Evolutionary conservation across 1,139 yeast species (phyloP).

Genomic region (Saccharomyces pastorianus): DNA sequence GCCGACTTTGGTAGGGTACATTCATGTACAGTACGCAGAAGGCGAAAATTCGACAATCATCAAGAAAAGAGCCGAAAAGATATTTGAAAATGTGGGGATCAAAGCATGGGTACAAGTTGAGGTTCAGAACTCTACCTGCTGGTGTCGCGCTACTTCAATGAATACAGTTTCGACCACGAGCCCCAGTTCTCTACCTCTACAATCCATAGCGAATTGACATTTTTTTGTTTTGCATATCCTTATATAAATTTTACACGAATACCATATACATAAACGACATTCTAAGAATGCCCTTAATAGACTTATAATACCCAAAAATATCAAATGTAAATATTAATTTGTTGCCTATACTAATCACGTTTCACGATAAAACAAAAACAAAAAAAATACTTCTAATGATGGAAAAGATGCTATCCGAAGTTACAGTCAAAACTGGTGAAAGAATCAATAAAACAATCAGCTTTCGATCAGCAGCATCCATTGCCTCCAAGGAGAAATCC

Average conservation of each 20-base stretch:
- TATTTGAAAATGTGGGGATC: conserved; percentile 35
- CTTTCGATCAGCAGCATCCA: not conserved
- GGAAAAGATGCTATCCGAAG: not conserved
- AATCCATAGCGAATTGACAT: not conserved
- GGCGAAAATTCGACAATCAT: conserved; percentile 61
- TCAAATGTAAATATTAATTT: not conserved
- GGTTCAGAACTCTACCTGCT: conserved; percentile 48
- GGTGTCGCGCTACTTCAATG: conserved; percentile 38
- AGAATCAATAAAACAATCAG: not conserved
- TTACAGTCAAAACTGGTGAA: not conserved
- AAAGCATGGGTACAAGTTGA: conserved; percentile 56
- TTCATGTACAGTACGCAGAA: conserved; percentile 60
- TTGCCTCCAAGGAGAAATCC: not conserved
- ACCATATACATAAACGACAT: not conserved
- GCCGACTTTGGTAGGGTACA: conserved; percentile 42
- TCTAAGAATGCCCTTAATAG: too few species aligned
- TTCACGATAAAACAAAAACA: not conserved
- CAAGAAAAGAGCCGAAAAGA: conserved; percentile 52
- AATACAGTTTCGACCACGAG: conserved; percentile 4
- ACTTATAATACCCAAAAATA: not conserved
- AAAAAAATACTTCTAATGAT: not conserved
- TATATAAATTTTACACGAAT: not conserved
- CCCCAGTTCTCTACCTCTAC: not conserved
- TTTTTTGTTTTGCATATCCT: not conserved
- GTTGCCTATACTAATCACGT: not conserved